Percentiles rank a stretch among this genome's conserved stretches.
Evolutionary conservation across 805 yeast species (phyloP).

Genomic region (Yamadazyma akitaensis): DNA sequence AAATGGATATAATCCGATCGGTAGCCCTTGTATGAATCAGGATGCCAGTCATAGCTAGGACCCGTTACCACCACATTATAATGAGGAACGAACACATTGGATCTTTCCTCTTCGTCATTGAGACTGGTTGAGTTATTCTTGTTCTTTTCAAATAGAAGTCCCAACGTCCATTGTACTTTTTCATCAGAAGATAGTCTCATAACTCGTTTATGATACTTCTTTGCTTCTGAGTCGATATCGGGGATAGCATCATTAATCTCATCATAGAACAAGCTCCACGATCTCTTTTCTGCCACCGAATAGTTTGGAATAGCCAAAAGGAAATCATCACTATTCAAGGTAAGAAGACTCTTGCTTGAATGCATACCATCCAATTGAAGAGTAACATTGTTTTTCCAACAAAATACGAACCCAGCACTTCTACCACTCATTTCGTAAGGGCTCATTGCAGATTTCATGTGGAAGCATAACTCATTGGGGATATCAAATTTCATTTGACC

Average conservation of each 20-base stretch:
- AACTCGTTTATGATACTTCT: conserved; percentile 36
- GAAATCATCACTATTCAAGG: conserved; percentile 54
- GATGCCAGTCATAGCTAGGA: conserved; percentile 55
- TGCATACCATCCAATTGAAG: conserved; percentile 50
- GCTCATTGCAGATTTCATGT: conserved; percentile 56
- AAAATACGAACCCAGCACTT: conserved; percentile 61
- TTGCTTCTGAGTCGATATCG: conserved; percentile 25
- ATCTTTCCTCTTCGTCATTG: conserved; percentile 42
- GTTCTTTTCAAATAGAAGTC: conserved; percentile 70
- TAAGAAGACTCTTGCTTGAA: conserved; percentile 47
- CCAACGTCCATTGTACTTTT: conserved; percentile 72
- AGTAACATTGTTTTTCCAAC: conserved; percentile 56
- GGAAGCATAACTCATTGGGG: conserved; percentile 52
- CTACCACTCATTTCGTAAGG: conserved; percentile 59
- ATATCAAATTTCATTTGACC: conserved; percentile 50
- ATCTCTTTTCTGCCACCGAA: conserved; percentile 29
- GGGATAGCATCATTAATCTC: conserved; percentile 18
- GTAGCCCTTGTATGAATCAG: conserved; percentile 77
- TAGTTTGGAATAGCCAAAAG: conserved; percentile 55
- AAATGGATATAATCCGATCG: conserved; percentile 77
- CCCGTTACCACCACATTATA: conserved; percentile 58
- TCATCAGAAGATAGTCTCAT: conserved; percentile 60
- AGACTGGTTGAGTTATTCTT: conserved; percentile 22
- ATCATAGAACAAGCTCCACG: conserved; percentile 38
- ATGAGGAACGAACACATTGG: conserved; percentile 53